Base-by-base conservation (phyloP, 1,284 basidiomycete genomes). In the Stygiomarasmius scandens region DNA sequence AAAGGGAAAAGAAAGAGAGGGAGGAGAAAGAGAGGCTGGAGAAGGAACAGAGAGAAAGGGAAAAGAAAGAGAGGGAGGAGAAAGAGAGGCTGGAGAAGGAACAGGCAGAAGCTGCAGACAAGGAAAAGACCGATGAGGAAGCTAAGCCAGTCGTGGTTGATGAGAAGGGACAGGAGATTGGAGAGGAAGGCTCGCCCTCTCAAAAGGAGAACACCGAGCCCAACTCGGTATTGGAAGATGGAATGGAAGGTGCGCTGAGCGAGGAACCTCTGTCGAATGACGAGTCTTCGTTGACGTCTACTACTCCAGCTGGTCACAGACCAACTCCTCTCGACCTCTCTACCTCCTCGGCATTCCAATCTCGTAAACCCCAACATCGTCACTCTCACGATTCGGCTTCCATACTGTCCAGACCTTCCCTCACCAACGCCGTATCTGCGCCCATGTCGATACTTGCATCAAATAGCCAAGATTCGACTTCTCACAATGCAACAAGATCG, bases 1-100 rank as follows among this genome's bases (percentile, higher is more conserved):
- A 84, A 73, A 70, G 67, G 54, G 79, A 74, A 68, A 72, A 64
- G 66, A 67, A 38, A 58, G 78, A 76, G 72, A 73, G 63, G 51
- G 73, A 74, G 58, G 76, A 74, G 61, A 59, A 63, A 61, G 75
- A 75, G 64, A 67, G n/a, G n/a, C n/a, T n/a, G n/a, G n/a, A n/a
- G n/a, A 76, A 78, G 59, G 85, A 85, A 66, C 76, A 82, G 66
- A 75, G 76, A 52, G 85, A 84, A 73, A 70, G 67, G 54, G 79
- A 74, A 68, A 72, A 64, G 66, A 67, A 38, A 58, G 78, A 76
- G 72, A 73, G 63, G 51, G 73, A 74, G 58, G 76, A 74, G 61
- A 59, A 63, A 61, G 75, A 75, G 64, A 67, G n/a, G n/a, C n/a
- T n/a, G n/a, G n/a, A n/a, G n/a, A 76, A 78, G 59, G 85, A 85